Evolutionary conservation across 768 basidiomycete species (phyloP).

Genomic region (Kwoniella mangroviensis): DNA sequence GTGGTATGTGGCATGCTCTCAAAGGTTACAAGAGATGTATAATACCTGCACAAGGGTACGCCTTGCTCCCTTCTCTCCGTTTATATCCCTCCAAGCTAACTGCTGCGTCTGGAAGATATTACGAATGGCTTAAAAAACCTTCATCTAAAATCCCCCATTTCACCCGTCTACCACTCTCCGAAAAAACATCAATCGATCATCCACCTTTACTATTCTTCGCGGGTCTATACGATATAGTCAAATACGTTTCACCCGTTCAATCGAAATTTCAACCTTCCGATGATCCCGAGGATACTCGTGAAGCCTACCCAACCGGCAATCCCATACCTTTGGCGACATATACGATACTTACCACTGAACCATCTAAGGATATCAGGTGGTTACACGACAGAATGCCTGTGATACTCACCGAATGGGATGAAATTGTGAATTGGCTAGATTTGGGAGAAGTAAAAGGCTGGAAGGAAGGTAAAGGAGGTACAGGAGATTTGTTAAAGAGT

Average conservation of each 20-base stretch:
- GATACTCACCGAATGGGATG: constrained; percentile 69
- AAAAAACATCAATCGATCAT: constrained; percentile 59
- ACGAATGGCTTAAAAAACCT: constrained; percentile 84
- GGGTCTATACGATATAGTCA: constrained; percentile 77
- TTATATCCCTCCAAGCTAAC: neutral
- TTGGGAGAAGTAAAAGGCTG: constrained; percentile 71
- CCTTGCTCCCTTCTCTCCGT: constrained; percentile 9
- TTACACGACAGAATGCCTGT: constrained; percentile 85
- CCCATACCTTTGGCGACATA: constrained; percentile 73
- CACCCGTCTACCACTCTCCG: constrained; percentile 62
- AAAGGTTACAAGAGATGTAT: constrained; percentile 82
- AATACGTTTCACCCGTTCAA: constrained; percentile 54
- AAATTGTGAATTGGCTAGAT: constrained; percentile 78
- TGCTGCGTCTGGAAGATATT: constrained; percentile 67
- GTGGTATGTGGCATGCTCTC: constrained; percentile 82
- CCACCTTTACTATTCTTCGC: constrained; percentile 75
- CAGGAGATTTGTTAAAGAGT: constrained; percentile 68
- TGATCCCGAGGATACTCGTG: constrained; percentile 33
- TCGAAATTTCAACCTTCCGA: constrained; percentile 38
- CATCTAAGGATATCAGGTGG: constrained; percentile 71
- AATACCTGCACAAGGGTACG: constrained; percentile 78
- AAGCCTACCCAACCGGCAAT: constrained; percentile 57
- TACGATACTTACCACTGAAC: constrained; percentile 86
- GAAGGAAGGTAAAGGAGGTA: constrained; percentile 64
- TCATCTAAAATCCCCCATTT: constrained; percentile 81